Percentiles rank a stretch among this genome's conserved stretches.
Evolutionary conservation across 1,284 basidiomycete species (phyloP).

Genomic region (Austroboletus niveus): DNA sequence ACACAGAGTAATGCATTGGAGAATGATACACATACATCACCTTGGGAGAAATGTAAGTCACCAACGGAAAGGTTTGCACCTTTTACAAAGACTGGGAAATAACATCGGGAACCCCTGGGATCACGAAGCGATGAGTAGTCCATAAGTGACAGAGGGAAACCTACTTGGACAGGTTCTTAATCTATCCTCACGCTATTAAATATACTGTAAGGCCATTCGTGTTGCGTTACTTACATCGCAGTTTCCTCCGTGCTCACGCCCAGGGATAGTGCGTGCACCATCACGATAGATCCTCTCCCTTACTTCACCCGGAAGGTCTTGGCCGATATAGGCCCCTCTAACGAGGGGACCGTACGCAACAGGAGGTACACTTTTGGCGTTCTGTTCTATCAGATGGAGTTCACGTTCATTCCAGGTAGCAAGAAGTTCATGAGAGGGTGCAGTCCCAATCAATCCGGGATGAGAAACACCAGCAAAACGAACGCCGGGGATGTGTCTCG

Average conservation of each 20-base stretch:
- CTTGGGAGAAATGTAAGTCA: conserved; percentile 81
- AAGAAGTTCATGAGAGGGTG: conserved; percentile 70
- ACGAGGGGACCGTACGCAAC: conserved; percentile 67
- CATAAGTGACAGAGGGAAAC: background rate
- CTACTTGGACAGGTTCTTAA: conserved; percentile 69
- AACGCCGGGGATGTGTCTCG: conserved; percentile 58
- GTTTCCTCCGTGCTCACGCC: conserved; percentile 81
- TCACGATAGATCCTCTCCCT: conserved; percentile 59
- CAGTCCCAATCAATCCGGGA: conserved; percentile 75
- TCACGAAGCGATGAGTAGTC: background rate
- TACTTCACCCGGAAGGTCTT: conserved; percentile 51
- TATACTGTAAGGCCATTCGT: background rate
- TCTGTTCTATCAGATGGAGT: conserved; percentile 58
- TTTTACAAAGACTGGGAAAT: conserved; percentile 76
- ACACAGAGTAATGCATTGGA: background rate
- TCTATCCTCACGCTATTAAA: conserved; percentile 38
- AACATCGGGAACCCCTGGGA: conserved; percentile 61
- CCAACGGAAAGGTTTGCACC: conserved; percentile 79
- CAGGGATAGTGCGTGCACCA: conserved; percentile 75
- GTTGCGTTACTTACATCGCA: conserved; percentile 55
- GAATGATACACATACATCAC: conserved; percentile 51
- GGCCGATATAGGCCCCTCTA: conserved; percentile 68
- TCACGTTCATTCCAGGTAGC: conserved; percentile 76
- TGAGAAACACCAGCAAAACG: conserved; percentile 78
- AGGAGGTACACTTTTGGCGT: conserved; percentile 55